phyloP scores from a whole-genome alignment of 306 rosid genomes.

The Castanopsis chinensis region DNA sequence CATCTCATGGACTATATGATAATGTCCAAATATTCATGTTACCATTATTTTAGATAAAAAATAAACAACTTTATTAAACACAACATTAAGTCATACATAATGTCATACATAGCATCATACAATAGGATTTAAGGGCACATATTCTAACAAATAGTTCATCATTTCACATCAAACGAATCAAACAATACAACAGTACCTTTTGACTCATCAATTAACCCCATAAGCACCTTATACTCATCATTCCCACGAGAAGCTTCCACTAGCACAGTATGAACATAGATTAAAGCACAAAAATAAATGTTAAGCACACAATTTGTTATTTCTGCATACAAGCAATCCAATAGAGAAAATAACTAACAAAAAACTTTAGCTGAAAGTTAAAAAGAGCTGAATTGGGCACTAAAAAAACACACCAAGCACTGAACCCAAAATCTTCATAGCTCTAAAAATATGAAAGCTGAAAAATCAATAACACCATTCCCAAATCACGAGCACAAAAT shows the following conservation, averaged over 20 bases:
- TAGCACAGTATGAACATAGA: constrained; percentile 1
- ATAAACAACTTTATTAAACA: too few relatives aligned
- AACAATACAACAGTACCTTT: constrained; percentile 33
- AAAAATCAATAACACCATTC: not conserved
- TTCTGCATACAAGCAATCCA: not conserved
- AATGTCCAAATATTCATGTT: too few relatives aligned
- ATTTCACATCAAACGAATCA: not conserved
- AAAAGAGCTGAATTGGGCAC: not conserved
- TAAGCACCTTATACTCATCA: constrained; percentile 40
- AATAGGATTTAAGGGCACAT: too few relatives aligned
- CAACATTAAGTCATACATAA: too few relatives aligned
- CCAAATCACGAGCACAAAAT: not conserved
- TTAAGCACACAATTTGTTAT: too few relatives aligned
- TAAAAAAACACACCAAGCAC: not conserved
- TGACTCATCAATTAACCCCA: constrained; percentile 40
- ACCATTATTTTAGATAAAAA: too few relatives aligned
- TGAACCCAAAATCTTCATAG: not conserved
- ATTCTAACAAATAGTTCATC: too few relatives aligned
- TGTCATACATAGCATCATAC: too few relatives aligned
- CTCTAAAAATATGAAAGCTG: not conserved
- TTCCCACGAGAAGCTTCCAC: constrained; percentile 41
- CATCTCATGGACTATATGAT: too few relatives aligned
- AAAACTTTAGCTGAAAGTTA: not conserved
- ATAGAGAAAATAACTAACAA: not conserved
- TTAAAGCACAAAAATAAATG: constrained; percentile 4